phyloP scores from a whole-genome alignment of 1,139 yeast species.

The Zygosaccharomyces sapae region DNA sequence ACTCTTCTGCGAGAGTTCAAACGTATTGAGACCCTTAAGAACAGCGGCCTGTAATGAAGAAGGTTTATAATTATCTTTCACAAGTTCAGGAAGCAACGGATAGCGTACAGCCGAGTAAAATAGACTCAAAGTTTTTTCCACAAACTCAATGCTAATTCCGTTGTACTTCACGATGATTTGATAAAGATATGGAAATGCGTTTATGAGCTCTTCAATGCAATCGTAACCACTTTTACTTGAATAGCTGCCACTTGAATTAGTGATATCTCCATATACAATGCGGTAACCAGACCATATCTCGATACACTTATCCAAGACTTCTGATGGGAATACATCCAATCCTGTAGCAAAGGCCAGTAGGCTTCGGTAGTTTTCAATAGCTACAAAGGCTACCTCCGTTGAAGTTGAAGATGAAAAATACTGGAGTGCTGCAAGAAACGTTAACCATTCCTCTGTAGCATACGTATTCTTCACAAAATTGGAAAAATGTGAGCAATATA shows the following conservation, averaged over 20 bases:
- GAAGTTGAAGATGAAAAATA: slow-evolving; percentile 39
- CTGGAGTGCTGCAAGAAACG: slow-evolving; percentile 23
- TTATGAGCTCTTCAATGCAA: slow-evolving; percentile 48
- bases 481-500: slow-evolving; percentile 32
- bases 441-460: slow-evolving; percentile 25
- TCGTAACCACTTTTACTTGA: slow-evolving; percentile 50
- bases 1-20: slow-evolving; percentile 37
- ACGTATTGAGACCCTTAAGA: slow-evolving; percentile 41
- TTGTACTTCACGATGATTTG: slow-evolving; percentile 32
- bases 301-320: slow-evolving; percentile 46
- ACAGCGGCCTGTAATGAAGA: slow-evolving; percentile 54
- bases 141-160: slow-evolving; percentile 36
- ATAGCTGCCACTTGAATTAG: slow-evolving; percentile 29
- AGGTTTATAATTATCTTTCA: slow-evolving; percentile 46
- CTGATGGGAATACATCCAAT: slow-evolving; percentile 40
- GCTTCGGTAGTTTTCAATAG: slow-evolving; percentile 48
- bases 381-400: slow-evolving; percentile 44
- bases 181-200: slow-evolving; percentile 49
- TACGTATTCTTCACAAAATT: slow-evolving; percentile 14
- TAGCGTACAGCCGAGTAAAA: slow-evolving; percentile 61
- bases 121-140: slow-evolving; percentile 44
- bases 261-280: slow-evolving; percentile 54
- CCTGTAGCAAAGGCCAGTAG: slow-evolving; percentile 47
- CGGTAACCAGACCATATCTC: slow-evolving; percentile 61
- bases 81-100: slow-evolving; percentile 55